phyloP scores from a whole-genome alignment of 2,329 filamentous ascomycete genomes.

The Epichloe sibirici region DNA sequence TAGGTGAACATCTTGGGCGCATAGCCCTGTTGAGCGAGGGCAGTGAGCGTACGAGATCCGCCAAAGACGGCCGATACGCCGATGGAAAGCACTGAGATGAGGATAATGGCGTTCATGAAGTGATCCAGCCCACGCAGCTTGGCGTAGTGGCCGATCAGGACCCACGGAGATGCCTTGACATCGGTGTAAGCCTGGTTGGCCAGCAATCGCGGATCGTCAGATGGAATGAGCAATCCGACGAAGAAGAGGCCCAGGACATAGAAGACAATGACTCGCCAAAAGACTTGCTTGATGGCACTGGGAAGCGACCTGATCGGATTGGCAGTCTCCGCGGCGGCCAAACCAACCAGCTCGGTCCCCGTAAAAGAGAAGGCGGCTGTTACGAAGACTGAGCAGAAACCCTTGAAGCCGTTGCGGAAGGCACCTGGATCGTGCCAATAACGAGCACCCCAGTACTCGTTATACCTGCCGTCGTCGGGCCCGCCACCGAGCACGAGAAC shows the following conservation, averaged over 20 bases:
- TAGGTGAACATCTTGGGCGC: constrained; percentile 41
- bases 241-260: constrained; percentile 38
- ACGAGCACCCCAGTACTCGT: constrained; percentile 30
- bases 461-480: constrained; percentile 29
- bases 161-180: constrained; percentile 34
- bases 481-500: constrained; percentile 47
- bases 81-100: constrained; percentile 41
- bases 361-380: constrained; percentile 58
- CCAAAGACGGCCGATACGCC: constrained; percentile 43
- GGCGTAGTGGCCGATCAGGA: constrained; percentile 35
- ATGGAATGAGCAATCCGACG: constrained; percentile 32
- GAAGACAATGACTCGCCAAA: constrained; percentile 40
- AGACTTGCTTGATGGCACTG: constrained; percentile 65
- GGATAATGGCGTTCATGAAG: constrained; percentile 43
- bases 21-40: constrained; percentile 43
- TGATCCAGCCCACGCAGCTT: constrained; percentile 33
- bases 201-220: constrained; percentile 31
- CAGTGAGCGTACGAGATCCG: constrained; percentile 41
- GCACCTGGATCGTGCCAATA: constrained; percentile 32
- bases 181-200: constrained; percentile 31
- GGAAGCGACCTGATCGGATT: constrained; percentile 62
- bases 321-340: constrained; percentile 55
- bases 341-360: constrained; percentile 56
- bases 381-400: constrained; percentile 57
- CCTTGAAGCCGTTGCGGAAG: constrained; percentile 59